Evolutionary conservation across 257 asterid genomes (phyloP).

Genomic region (Jacaranda mimosifolia): DNA sequence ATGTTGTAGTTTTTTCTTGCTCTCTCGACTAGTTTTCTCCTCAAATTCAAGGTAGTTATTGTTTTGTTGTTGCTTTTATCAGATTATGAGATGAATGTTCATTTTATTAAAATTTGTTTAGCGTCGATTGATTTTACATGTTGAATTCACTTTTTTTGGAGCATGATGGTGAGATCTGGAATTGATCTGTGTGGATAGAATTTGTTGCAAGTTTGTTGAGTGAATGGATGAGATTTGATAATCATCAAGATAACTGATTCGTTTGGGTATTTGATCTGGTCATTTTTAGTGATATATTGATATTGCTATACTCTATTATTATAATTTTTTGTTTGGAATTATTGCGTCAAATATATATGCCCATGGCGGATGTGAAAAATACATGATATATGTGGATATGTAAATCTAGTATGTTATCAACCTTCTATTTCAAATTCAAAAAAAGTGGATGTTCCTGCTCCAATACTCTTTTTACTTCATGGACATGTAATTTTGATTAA

Average conservation of each 20-base stretch:
- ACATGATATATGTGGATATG: background rate
- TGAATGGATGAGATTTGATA: conserved; percentile 1
- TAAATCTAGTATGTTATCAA: background rate
- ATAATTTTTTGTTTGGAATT: background rate
- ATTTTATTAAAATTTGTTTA: background rate
- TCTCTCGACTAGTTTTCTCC: background rate
- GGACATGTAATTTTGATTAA: background rate
- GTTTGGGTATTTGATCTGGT: conserved; percentile 12
- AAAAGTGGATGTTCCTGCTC: no score
- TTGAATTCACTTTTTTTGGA: background rate
- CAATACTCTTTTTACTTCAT: background rate
- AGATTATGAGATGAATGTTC: background rate
- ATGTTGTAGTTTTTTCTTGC: conserved; percentile 1
- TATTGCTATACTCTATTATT: background rate
- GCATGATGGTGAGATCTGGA: conserved; percentile 33
- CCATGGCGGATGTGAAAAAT: background rate
- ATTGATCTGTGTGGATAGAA: background rate
- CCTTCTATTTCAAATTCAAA: no score
- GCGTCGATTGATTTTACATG: background rate
- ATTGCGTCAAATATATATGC: background rate
- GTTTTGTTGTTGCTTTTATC: background rate
- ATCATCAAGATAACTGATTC: background rate
- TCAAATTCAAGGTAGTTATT: conserved; percentile 6
- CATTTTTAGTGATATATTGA: background rate
- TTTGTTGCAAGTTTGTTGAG: background rate